phyloP scores from a whole-genome alignment of 306 rosid genomes.

The Luffa acutangula region DNA sequence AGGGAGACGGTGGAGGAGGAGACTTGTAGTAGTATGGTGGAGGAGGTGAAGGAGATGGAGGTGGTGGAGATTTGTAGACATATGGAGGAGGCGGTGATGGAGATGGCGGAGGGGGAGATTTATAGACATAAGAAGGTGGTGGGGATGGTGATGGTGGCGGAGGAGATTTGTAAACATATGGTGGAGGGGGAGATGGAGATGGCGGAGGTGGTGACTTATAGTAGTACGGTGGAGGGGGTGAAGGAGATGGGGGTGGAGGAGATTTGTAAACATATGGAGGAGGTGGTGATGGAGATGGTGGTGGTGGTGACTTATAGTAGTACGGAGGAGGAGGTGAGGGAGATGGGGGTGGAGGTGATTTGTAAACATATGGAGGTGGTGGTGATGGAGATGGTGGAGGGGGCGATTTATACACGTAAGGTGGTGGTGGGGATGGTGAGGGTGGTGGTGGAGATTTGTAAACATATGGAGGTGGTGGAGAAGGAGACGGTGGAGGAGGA shows the following conservation, averaged over 20 bases:
- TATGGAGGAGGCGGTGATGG: not conserved
- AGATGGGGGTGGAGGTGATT: not conserved
- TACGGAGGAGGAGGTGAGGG: no score
- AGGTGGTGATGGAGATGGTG: no score
- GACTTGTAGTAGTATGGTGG: not conserved
- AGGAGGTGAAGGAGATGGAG: not conserved
- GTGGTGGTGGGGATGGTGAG: not conserved
- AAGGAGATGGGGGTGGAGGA: no score
- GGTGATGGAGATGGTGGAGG: not conserved
- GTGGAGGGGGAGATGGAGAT: not conserved
- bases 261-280: no score
- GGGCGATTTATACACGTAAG: not conserved
- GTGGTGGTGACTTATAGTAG: no score
- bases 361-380: not conserved
- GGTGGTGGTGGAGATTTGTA: not conserved
- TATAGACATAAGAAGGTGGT: not conserved
- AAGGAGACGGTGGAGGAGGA: not conserved
- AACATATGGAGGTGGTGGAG: not conserved
- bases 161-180: not conserved
- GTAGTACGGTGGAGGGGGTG: not conserved
- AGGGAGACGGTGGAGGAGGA: not conserved
- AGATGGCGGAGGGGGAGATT: not conserved
- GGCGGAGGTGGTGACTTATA: not conserved
- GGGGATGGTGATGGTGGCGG: not conserved
- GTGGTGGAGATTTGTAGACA: not conserved